Percentiles rank a stretch among this genome's conserved stretches.
Conservation (phyloP, 2,329 filamentous ascomycete genomes). For the Alternaria viburni region DNA sequence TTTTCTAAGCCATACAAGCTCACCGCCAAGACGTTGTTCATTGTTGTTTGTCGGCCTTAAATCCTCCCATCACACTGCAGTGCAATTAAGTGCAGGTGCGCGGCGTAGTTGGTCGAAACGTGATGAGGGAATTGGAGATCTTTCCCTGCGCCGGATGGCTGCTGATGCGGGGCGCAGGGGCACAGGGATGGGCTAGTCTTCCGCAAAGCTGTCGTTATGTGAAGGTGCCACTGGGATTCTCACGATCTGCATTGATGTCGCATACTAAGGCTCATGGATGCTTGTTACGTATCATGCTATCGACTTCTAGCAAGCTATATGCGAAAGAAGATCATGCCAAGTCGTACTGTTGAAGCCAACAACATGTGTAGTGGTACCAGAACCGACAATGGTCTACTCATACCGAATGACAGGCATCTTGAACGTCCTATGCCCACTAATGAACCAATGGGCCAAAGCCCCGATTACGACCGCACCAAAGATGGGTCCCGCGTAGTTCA, state of each 20-base stretch:
- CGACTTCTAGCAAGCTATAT: not conserved
- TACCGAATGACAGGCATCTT: slow-evolving; percentile 30
- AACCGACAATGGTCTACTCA: slow-evolving; percentile 9
- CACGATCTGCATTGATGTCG: too few relatives aligned
- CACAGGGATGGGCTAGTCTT: not conserved
- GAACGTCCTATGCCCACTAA: slow-evolving; percentile 26
- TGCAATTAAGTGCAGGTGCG: not conserved
- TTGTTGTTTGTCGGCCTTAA: not conserved
- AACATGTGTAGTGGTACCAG: not conserved
- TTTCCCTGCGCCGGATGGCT: not conserved
- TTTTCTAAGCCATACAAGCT: not conserved
- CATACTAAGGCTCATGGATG: not conserved
- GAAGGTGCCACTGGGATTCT: not conserved
- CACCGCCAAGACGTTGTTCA: not conserved
- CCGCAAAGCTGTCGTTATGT: not conserved
- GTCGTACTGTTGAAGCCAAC: not conserved
- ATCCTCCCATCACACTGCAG: not conserved
- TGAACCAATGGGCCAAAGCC: slow-evolving; percentile 31
- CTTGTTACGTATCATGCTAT: not conserved
- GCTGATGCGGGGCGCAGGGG: not conserved
- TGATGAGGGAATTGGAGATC: not conserved
- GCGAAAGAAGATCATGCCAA: not conserved
- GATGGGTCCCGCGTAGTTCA: slow-evolving; percentile 43
- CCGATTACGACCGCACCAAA: slow-evolving; percentile 31
- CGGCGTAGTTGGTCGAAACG: not conserved